Evolutionary conservation across 306 rosid species (phyloP).

Genomic region (Casuarina equisetifolia): DNA sequence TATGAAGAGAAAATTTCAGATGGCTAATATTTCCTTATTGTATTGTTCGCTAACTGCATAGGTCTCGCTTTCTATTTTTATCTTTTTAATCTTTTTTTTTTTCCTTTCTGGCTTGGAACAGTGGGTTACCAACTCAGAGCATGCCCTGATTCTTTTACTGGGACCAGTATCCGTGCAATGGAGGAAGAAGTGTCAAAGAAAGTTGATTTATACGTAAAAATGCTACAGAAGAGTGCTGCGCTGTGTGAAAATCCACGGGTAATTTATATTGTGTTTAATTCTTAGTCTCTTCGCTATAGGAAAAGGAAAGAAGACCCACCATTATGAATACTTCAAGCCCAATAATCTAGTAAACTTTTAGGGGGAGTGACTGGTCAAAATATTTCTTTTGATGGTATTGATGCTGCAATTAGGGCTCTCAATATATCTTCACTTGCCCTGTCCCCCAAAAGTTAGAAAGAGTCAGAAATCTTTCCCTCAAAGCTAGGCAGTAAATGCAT

Average conservation of each 20-base stretch:
- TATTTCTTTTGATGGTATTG: too few species aligned
- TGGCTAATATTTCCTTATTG: neutral
- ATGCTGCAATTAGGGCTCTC: too few species aligned
- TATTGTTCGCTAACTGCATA: constrained; percentile 5
- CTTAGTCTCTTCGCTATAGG: neutral
- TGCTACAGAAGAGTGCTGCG: constrained; percentile 52
- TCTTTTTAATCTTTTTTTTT: neutral
- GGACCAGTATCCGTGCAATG: constrained; percentile 54
- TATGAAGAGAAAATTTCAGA: neutral
- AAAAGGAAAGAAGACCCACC: neutral
- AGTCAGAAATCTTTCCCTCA: too few species aligned
- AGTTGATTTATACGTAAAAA: constrained; percentile 57
- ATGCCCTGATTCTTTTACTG: constrained; percentile 50
- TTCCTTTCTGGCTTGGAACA: constrained; percentile 23
- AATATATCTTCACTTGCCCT: too few species aligned
- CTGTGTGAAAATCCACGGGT: constrained; percentile 58
- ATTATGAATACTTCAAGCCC: neutral
- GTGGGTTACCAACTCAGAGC: constrained; percentile 76
- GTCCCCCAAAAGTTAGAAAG: too few species aligned
- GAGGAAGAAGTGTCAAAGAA: constrained; percentile 76
- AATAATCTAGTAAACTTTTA: neutral
- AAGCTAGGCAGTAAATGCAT: too few species aligned
- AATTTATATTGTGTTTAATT: constrained; percentile 22
- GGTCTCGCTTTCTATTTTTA: constrained; percentile 1
- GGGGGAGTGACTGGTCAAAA: neutral